These are phyloP conservation scores for Lupinus albus DNA, from an alignment of 306 rosid genomes.

Conservation along the genomic window DNA sequence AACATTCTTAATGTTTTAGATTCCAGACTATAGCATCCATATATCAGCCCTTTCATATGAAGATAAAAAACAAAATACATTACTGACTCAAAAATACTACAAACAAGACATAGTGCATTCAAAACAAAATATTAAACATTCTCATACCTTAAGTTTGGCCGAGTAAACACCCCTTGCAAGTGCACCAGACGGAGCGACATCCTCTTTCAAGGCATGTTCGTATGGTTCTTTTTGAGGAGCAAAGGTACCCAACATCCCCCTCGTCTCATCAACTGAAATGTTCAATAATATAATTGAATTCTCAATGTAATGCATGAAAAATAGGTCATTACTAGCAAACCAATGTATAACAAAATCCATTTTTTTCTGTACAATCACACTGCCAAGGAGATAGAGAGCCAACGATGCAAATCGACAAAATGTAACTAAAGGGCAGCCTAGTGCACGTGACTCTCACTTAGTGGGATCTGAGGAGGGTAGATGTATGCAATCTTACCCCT, in stretches of 20 bases:
- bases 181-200: slow-evolving; percentile 81
- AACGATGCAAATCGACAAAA: slow-evolving; percentile 10
- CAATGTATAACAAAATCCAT: slow-evolving; percentile 3
- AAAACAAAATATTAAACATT: slow-evolving; percentile 3
- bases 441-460: too few species aligned
- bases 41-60: neutral
- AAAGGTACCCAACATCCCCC: slow-evolving; percentile 95
- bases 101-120: slow-evolving; percentile 6
- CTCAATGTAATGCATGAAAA: slow-evolving; percentile 13
- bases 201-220: slow-evolving; percentile 77
- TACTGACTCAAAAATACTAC: neutral
- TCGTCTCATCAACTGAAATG: slow-evolving; percentile 73
- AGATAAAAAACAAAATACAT: neutral
- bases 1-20: too few species aligned
- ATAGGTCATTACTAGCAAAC: neutral
- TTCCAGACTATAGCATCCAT: neutral
- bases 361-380: slow-evolving; percentile 4
- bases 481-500: too few species aligned
- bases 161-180: slow-evolving; percentile 90
- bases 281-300: slow-evolving; percentile 26
- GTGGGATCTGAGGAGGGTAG: too few species aligned
- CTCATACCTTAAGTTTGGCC: slow-evolving; percentile 77
- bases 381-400: neutral
- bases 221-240: slow-evolving; percentile 82
- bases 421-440: too few species aligned